Conservation (phyloP, 176 grass and related monocot species). For the Avena eriantha region DNA sequence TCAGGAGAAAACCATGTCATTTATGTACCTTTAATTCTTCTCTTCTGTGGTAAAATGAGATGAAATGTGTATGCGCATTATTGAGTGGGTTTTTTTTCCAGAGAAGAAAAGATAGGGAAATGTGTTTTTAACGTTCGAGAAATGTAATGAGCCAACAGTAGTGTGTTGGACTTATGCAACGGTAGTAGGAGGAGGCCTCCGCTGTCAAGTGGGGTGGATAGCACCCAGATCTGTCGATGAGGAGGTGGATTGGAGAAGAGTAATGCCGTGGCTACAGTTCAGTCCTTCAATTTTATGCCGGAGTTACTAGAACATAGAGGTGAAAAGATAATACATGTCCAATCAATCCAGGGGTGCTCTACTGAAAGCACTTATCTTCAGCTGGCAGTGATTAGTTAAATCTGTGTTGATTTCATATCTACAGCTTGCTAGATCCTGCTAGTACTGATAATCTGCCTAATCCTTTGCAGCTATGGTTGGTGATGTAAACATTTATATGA, state of each 20-base stretch:
- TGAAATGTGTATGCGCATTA: background rate
- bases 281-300: background rate
- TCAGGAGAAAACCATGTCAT: background rate
- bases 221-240: background rate
- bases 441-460: background rate
- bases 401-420: background rate
- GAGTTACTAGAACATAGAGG: background rate
- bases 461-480: constrained; percentile 80
- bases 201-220: background rate
- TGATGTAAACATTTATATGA: constrained; percentile 98
- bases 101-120: background rate
- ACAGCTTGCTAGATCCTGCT: background rate
- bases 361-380: background rate
- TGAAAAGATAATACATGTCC: background rate
- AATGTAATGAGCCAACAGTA: background rate
- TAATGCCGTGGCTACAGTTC: background rate
- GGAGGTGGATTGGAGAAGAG: background rate
- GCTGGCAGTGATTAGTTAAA: background rate
- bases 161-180: background rate
- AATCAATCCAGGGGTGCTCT: background rate
- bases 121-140: background rate
- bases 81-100: background rate
- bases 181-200: background rate
- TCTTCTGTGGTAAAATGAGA: background rate
- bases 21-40: background rate